Base-by-base conservation (phyloP, 257 asterid genomes). In the Osmanthus fragrans region DNA sequence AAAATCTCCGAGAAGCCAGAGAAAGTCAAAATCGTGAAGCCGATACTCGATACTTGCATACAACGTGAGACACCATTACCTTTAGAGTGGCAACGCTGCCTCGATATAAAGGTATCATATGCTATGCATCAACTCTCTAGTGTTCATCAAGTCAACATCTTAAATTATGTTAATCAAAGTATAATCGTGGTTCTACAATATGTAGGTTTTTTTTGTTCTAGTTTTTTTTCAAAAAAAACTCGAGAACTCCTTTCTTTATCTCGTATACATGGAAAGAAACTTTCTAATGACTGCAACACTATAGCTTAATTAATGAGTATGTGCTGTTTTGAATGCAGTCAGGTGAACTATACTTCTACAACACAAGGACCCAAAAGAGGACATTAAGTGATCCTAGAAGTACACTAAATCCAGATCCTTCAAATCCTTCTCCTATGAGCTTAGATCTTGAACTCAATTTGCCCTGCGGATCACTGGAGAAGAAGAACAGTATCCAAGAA, bases 401-500 rank as follows among this genome's bases (percentile, higher is more conserved):
- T 78, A 3, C 3, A 25, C 18, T 63, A 63, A 82, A 34, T 60
- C 71, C 70, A 11, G 87, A 77, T 68, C 71, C 85, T 33, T 32
- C 51, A 60, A 72, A 34, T 18, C 74, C 84, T 7, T 79, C 82
- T 54, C 84, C 82, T 34, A 82, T 87, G 89, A 88, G 93, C 80
- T 84, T 92, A 79, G 97, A 92, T 76, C 96, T 92, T 58, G 90
- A 92, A 64, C 96, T 92, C 32, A 90, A 92, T 69, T 82, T 87
- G 71, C 89, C 93, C 45, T 77, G 85, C 54, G 90, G 89, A 23
- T 81, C 90, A 6, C 70, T 77, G 21, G 77, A 49, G 32, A 82
- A 77, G 21, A 70, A 79, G 4, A 19, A 25, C 15, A 1, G 25
- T 63, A 63, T 23, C 21, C 82, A 79, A 40, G 82, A 34, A n/a